Conservation (phyloP, 306 rosid genomes). For the Abrus pulchellus region DNA sequence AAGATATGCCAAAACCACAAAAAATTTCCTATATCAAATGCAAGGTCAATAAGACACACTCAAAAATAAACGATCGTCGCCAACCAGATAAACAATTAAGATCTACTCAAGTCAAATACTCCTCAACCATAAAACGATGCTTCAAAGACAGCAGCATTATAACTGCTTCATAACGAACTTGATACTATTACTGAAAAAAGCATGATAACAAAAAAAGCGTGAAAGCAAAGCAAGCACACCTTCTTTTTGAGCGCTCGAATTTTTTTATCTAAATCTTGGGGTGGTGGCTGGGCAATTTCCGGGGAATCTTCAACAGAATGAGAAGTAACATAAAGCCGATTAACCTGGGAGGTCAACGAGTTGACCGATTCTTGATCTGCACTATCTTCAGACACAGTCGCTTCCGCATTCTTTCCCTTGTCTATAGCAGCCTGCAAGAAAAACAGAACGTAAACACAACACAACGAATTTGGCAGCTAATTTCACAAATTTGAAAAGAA, state of each 20-base stretch:
- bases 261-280: constrained; percentile 71
- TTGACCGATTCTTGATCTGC: constrained; percentile 52
- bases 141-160: neutral
- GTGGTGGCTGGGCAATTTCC: constrained; percentile 10
- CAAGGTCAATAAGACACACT: neutral
- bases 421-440: constrained; percentile 78
- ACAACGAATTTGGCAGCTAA: too few species aligned
- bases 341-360: constrained; percentile 67
- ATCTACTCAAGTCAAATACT: neutral
- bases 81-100: neutral
- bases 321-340: constrained; percentile 64
- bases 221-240: constrained; percentile 42
- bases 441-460: too few species aligned
- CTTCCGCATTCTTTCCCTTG: constrained; percentile 63
- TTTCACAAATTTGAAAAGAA: neutral
- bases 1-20: neutral
- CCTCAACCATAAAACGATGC: neutral
- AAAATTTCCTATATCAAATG: neutral
- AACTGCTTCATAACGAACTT: neutral
- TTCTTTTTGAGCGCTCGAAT: constrained; percentile 85
- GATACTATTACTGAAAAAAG: too few species aligned
- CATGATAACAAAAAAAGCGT: neutral
- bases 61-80: neutral
- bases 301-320: constrained; percentile 59
- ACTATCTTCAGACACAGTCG: constrained; percentile 53